These are phyloP conservation scores for Periglandula ipomoeae DNA, from an alignment of 2,329 filamentous ascomycete genomes.

Conservation along the genomic window DNA sequence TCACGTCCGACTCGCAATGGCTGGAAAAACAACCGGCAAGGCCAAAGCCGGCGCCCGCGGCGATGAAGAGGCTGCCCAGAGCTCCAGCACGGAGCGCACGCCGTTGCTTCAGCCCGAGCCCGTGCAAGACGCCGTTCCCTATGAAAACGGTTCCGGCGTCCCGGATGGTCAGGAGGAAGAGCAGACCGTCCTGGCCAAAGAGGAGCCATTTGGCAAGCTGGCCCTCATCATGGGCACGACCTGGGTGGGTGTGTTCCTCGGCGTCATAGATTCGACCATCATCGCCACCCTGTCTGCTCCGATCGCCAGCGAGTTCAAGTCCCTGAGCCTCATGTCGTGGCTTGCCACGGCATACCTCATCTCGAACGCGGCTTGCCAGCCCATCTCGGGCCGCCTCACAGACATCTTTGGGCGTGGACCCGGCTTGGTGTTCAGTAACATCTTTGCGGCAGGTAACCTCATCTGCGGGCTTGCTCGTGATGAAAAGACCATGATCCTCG, in stretches of 20 bases:
- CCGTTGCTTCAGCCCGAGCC: conserved; percentile 5
- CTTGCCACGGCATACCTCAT: conserved; percentile 82
- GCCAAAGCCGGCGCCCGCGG: not conserved
- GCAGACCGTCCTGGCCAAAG: conserved; percentile 36
- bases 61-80: not conserved
- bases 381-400: conserved; percentile 74
- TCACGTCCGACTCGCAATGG: not conserved
- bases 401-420: conserved; percentile 79
- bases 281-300: conserved; percentile 78
- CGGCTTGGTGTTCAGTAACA: conserved; percentile 69
- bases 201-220: conserved; percentile 39
- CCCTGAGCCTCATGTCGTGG: conserved; percentile 76
- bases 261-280: conserved; percentile 66
- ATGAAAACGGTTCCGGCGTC: conserved; percentile 9
- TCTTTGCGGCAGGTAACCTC: conserved; percentile 72
- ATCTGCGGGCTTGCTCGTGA: conserved; percentile 67
- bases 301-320: conserved; percentile 76
- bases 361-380: conserved; percentile 78
- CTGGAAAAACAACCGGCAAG: not conserved
- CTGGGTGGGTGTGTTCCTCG: conserved; percentile 54
- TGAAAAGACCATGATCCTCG: conserved; percentile 62
- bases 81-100: conserved; percentile 3
- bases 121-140: not conserved
- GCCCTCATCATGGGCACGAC: conserved; percentile 45
- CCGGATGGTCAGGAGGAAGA: conserved; percentile 27